Conservation (phyloP, 2,329 filamentous ascomycete genomes). For the Aspergillus flavus region DNA sequence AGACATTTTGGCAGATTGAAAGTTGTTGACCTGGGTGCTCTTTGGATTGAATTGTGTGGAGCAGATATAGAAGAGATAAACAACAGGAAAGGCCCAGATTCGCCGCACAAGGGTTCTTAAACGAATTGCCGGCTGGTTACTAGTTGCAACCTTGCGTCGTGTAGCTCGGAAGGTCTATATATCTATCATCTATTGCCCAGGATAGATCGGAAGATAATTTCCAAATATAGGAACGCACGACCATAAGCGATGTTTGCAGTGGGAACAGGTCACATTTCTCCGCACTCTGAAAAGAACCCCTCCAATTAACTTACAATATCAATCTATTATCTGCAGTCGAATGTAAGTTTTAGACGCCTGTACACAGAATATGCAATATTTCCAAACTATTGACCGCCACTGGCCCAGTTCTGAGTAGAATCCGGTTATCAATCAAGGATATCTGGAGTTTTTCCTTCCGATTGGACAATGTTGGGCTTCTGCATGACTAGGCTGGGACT, state of each 20-base stretch:
- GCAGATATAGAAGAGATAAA: background rate
- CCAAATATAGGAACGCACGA: background rate
- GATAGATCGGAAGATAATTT: background rate
- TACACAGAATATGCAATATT: background rate
- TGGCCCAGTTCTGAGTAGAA: background rate
- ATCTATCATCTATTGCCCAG: background rate
- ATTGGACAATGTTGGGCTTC: background rate
- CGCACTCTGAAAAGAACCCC: background rate
- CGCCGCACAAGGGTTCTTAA: too few species aligned
- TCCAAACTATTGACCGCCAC: background rate
- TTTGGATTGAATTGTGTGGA: background rate
- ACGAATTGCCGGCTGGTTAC: too few species aligned
- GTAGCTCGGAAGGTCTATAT: background rate
- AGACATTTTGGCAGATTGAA: background rate
- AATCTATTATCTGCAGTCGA: background rate
- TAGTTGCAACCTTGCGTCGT: too few species aligned
- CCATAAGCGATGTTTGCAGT: background rate
- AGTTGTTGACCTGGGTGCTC: too few species aligned
- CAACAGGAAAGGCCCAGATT: too few species aligned
- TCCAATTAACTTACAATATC: background rate
- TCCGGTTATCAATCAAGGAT: background rate
- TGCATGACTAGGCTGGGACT: too few species aligned
- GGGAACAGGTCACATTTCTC: background rate
- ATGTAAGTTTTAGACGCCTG: background rate
- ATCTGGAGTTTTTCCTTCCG: background rate